Base-by-base conservation (phyloP, 2,329 filamentous ascomycete species). In the Fusarium marasasianum region DNA sequence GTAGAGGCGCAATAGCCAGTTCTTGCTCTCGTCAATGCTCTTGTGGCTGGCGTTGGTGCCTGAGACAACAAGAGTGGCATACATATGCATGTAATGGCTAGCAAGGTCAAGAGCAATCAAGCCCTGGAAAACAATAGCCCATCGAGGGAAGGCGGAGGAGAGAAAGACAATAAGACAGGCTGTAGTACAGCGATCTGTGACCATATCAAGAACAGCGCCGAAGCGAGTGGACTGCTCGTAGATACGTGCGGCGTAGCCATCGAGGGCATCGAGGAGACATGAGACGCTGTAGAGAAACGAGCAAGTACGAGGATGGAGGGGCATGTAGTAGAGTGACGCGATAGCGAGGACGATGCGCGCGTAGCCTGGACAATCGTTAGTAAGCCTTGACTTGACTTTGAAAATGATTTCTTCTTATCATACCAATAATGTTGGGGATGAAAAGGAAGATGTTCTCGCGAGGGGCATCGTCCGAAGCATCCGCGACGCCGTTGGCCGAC, bases 61-160 rank as follows among this genome's bases (percentile, higher is more conserved):
- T 61, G 93, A 94, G 91, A 98, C 96, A 74, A 92, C 92, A 79
- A 98, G 86, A 2, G 95, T 98, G 18, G 95, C 94, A 82, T 97
- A 98, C 96, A 99, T 99, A 86, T 99, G 96, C 87, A 98, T 96
- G 82, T 98, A 99, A 84, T 99, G 96, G 82, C 95, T 98, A 35
- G 96, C 93, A 74, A 99, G 89, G 83, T 99, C 96, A 78, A 99
- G 86, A 63, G 93, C 93, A 83, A 99, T 98, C 80, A 99, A 86
- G 50, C 92, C 91, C 86, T 99, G 96, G 88, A 99, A 99, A 67
- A 98, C 81, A 77, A 98, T 95, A 74, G 94, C 92, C 92, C 94
- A 98, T 65, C 95, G 91, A 9, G 96, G 96, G 85, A 97, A 99
- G 26, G 96, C 96, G 20, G 94, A 97, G 45, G 94, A 94, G 72